phyloP scores from a whole-genome alignment of 78 protist species.

The Polysphondylium violaceum region DNA sequence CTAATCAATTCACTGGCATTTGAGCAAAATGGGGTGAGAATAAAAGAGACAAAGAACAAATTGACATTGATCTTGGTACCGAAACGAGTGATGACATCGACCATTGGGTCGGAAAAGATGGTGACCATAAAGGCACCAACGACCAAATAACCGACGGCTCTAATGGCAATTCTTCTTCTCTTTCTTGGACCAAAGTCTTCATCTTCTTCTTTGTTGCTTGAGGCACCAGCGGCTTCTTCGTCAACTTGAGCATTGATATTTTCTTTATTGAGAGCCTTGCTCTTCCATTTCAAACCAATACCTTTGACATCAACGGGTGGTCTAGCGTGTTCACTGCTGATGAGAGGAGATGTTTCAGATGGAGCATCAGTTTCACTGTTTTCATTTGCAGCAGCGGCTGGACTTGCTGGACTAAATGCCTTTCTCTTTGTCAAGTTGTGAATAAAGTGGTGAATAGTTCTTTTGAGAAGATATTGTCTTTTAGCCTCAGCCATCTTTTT shows the following conservation, averaged over 20 bases:
- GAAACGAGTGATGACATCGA: conserved; percentile 79
- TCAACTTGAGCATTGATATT: conserved; percentile 38
- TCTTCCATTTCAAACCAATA: conserved; percentile 62
- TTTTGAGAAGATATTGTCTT: background rate
- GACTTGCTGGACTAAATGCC: background rate
- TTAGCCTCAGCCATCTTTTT: conserved; percentile 57
- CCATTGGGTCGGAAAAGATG: conserved; percentile 94
- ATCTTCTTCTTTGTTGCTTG: conserved; percentile 82
- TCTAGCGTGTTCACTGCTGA: conserved; percentile 22
- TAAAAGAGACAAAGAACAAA: conserved; percentile 87
- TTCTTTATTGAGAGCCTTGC: conserved; percentile 36
- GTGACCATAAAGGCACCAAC: conserved; percentile 85
- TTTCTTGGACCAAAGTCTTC: conserved; percentile 70
- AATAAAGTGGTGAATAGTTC: conserved; percentile 51
- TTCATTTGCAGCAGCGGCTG: background rate
- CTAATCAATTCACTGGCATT: conserved; percentile 90
- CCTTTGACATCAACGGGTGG: conserved; percentile 53
- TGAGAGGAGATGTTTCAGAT: conserved; percentile 15
- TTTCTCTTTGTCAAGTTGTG: conserved; percentile 40
- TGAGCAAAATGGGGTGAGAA: conserved; percentile 89
- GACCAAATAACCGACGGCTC: conserved; percentile 26
- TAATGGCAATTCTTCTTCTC: conserved; percentile 14
- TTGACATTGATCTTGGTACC: conserved; percentile 72
- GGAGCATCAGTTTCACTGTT: background rate
- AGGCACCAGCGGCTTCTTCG: conserved; percentile 48